Conservation (phyloP, 495 filamentous ascomycete genomes). For the Trichoderma parareesei region DNA sequence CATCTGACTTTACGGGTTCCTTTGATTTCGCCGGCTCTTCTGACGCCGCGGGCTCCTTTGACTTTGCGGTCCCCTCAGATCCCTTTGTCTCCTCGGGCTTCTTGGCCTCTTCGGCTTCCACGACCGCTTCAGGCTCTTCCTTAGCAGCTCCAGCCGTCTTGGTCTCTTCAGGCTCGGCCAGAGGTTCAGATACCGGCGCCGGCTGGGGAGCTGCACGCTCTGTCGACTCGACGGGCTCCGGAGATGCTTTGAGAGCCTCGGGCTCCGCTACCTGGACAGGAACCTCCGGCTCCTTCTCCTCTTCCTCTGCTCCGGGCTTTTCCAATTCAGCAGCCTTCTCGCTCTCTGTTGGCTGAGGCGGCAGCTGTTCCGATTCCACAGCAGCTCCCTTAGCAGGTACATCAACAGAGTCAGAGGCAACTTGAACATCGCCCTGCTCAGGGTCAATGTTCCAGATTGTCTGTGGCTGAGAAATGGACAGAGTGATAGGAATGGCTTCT, state of each 20-base stretch:
- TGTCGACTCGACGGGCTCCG: conserved; percentile 15
- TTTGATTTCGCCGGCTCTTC: conserved; percentile 9
- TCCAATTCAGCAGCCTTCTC: conserved; percentile 15
- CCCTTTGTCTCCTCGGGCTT: background rate
- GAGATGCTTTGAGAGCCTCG: conserved; percentile 22
- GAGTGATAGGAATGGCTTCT: conserved; percentile 16
- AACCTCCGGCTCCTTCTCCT: conserved; percentile 20
- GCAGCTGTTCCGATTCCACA: background rate
- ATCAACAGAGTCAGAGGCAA: conserved; percentile 20
- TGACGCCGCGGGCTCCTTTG: conserved; percentile 17
- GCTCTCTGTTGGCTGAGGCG: conserved; percentile 13
- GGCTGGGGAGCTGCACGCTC: conserved; percentile 18
- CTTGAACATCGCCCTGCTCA: conserved; percentile 38
- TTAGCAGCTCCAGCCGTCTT: conserved; percentile 8
- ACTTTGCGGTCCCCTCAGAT: conserved; percentile 1
- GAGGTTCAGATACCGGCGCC: conserved; percentile 1
- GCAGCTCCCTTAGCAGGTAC: conserved; percentile 14
- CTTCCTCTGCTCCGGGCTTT: conserved; percentile 20
- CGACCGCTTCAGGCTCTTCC: too few relatives aligned
- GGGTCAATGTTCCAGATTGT: conserved; percentile 44
- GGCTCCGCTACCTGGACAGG: conserved; percentile 21
- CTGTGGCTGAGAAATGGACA: conserved; percentile 32
- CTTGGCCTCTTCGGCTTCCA: conserved; percentile 2
- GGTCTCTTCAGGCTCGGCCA: background rate
- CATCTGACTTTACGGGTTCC: conserved; percentile 16